Percentiles rank a stretch among this genome's conserved stretches.
Conservation (phyloP, 1,139 yeast genomes). For the Pichia terricola region DNA sequence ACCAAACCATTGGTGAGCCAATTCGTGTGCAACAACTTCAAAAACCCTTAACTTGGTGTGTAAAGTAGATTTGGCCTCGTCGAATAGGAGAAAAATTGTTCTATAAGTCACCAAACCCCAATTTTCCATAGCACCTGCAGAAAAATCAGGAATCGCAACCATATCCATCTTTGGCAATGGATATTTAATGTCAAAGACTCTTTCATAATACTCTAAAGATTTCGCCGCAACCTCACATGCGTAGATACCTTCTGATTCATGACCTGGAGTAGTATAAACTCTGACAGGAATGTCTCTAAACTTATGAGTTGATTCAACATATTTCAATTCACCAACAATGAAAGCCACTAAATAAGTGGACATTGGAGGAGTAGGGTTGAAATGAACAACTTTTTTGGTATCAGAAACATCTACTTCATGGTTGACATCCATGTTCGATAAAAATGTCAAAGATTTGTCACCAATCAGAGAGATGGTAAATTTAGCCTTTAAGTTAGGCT, state of each 20-base stretch:
- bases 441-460: constrained; percentile 52
- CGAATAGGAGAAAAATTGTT: constrained; percentile 42
- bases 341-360: constrained; percentile 51
- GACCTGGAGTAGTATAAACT: constrained; percentile 49
- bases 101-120: constrained; percentile 53
- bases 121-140: constrained; percentile 58
- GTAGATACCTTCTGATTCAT: constrained; percentile 40
- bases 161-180: constrained; percentile 54
- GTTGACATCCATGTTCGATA: constrained; percentile 71
- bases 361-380: constrained; percentile 44
- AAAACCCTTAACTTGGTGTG: constrained; percentile 43
- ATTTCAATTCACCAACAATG: constrained; percentile 49
- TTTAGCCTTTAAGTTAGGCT: constrained; percentile 76
- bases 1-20: constrained; percentile 61
- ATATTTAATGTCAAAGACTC: constrained; percentile 45
- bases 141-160: constrained; percentile 48
- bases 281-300: constrained; percentile 42
- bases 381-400: constrained; percentile 37
- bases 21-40: constrained; percentile 51
- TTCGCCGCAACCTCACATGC: constrained; percentile 47
- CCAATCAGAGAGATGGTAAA: constrained; percentile 61
- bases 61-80: constrained; percentile 37
- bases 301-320: constrained; percentile 36
- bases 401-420: constrained; percentile 33
- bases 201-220: constrained; percentile 42